A percentile compares a stretch with the other conserved stretches of the same genome.
phyloP scores from a whole-genome alignment of 345 rosid species.

The Euclidium syriacum region DNA sequence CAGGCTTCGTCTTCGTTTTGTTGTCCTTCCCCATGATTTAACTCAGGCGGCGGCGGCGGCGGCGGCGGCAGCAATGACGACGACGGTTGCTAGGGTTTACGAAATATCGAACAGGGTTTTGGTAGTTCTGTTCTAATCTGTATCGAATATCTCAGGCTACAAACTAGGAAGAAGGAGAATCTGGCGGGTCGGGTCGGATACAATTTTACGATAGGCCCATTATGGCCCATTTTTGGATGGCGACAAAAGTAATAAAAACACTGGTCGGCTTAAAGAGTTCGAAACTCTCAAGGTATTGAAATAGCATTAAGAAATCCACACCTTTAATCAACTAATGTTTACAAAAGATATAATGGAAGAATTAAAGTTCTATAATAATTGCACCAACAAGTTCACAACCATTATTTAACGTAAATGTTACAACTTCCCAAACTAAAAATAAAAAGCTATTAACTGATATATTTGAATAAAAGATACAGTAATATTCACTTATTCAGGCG shows the following conservation, averaged over 20 bases:
- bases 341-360: background rate
- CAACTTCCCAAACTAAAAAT: background rate
- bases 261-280: too few relatives aligned
- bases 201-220: background rate
- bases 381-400: constrained; percentile 11
- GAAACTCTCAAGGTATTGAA: too few relatives aligned
- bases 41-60: background rate
- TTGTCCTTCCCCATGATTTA: constrained; percentile 25
- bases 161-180: constrained; percentile 1
- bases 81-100: constrained; percentile 27
- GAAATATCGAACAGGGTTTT: constrained; percentile 12
- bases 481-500: constrained; percentile 39
- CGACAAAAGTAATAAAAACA: too few relatives aligned
- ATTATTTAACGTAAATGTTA: constrained; percentile 5
- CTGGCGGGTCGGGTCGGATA: background rate
- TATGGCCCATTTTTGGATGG: background rate
- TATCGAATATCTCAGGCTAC: background rate
- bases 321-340: background rate
- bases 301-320: background rate
- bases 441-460: background rate
- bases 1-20: constrained; percentile 33
- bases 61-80: too few relatives aligned
- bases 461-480: background rate
- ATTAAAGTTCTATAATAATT: background rate
- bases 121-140: background rate